Evolutionary conservation across 208 protist genomes (phyloP).

Genomic region (Leishmania gerbilli): DNA sequence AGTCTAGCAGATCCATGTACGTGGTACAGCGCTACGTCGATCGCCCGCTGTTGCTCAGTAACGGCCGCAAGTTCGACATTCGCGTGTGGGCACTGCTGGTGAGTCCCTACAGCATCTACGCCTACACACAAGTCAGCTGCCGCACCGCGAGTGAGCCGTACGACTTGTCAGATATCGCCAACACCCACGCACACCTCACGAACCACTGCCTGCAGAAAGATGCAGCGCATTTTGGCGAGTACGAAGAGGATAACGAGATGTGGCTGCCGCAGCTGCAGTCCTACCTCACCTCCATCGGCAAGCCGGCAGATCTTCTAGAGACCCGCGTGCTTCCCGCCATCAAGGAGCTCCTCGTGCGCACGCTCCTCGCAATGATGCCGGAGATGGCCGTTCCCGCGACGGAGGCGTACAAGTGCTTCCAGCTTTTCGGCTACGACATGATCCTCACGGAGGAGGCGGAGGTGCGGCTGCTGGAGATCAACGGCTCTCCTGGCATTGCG

Average conservation of each 20-base stretch:
- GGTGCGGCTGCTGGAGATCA: slow-evolving; percentile 89
- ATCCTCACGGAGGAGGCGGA: slow-evolving; percentile 74
- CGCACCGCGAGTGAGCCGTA: slow-evolving; percentile 75
- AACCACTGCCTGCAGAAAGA: slow-evolving; percentile 90
- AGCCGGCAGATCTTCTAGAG: slow-evolving; percentile 41
- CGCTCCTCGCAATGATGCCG: slow-evolving; percentile 60
- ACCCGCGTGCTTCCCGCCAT: slow-evolving; percentile 63
- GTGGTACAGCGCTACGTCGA: slow-evolving; percentile 90
- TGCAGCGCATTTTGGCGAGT: slow-evolving; percentile 56
- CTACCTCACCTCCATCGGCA: slow-evolving; percentile 51
- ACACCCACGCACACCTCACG: slow-evolving; percentile 76
- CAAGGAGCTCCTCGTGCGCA: slow-evolving; percentile 69
- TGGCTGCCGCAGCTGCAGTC: slow-evolving; percentile 72
- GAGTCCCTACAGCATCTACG: slow-evolving; percentile 73
- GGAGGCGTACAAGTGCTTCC: slow-evolving; percentile 82
- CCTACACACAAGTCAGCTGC: slow-evolving; percentile 85
- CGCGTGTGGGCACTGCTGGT: slow-evolving; percentile 79
- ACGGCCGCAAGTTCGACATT: slow-evolving; percentile 91
- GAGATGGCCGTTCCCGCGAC: slow-evolving; percentile 47
- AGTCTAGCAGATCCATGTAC: slow-evolving; percentile 34
- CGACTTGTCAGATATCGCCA: slow-evolving; percentile 44
- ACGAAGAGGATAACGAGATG: slow-evolving; percentile 90
- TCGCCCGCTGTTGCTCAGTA: slow-evolving; percentile 76
- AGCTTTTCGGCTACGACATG: slow-evolving; percentile 92
- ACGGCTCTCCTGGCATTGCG: slow-evolving; percentile 85